Conservation (phyloP, 805 yeast genomes). For the Metschnikowia shivogae region DNA sequence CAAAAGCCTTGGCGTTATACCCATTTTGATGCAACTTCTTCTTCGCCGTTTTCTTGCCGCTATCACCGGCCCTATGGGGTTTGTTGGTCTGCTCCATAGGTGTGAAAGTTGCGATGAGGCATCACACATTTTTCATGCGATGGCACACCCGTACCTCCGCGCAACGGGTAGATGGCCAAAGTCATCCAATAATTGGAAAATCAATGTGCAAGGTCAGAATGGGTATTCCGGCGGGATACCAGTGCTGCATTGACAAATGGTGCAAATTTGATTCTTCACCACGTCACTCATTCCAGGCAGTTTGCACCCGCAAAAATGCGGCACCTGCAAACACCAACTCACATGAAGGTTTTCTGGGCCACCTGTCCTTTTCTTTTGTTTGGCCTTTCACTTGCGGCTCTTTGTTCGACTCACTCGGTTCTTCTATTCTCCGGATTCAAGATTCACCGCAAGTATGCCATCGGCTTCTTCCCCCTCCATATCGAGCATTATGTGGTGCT, state of each 20-base stretch:
- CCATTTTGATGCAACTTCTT: slow-evolving; percentile 88
- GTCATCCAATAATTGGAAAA: neutral
- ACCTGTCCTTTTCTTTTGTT: neutral
- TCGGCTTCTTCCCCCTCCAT: slow-evolving; percentile 8
- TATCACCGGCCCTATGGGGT: slow-evolving; percentile 64
- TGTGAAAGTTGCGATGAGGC: slow-evolving; percentile 9
- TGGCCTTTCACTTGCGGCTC: slow-evolving; percentile 1
- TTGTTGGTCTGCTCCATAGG: slow-evolving; percentile 59
- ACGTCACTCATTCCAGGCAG: too few species aligned
- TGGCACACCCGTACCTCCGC: slow-evolving; percentile 4
- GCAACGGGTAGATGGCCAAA: neutral
- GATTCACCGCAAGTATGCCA: slow-evolving; percentile 12
- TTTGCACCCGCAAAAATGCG: neutral
- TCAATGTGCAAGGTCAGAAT: neutral
- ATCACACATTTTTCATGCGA: slow-evolving; percentile 9
- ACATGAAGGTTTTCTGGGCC: slow-evolving; percentile 1
- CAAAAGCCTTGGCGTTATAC: slow-evolving; percentile 42
- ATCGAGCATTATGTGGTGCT: slow-evolving; percentile 10
- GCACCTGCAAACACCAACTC: neutral
- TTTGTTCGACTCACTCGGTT: slow-evolving; percentile 12
- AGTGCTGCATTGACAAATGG: too few species aligned
- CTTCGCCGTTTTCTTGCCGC: slow-evolving; percentile 57
- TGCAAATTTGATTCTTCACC: too few species aligned
- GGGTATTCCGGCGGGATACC: too few species aligned
- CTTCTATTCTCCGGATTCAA: slow-evolving; percentile 15